Evolutionary conservation across 2,329 filamentous ascomycete genomes (phyloP).

Genomic region (Paraconiothyrium brasiliense): DNA sequence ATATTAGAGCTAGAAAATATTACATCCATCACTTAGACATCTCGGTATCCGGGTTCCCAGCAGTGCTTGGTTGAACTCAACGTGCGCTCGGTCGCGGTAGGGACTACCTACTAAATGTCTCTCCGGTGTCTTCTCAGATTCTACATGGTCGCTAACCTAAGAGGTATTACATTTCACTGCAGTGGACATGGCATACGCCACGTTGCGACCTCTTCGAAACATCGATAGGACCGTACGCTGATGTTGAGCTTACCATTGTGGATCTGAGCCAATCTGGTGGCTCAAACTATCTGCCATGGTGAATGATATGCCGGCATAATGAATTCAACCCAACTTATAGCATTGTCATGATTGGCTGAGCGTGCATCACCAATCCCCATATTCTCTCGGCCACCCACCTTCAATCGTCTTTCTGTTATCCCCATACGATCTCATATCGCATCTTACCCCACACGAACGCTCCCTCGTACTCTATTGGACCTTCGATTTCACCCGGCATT

Average conservation of each 20-base stretch:
- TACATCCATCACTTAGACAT: too few species aligned
- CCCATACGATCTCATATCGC: constrained; percentile 3
- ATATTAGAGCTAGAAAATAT: too few species aligned
- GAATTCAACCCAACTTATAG: constrained; percentile 4
- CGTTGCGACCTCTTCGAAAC: not conserved
- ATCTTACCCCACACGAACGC: not conserved
- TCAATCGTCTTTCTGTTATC: not conserved
- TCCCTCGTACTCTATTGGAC: not conserved
- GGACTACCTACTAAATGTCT: too few species aligned
- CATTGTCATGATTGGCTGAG: not conserved
- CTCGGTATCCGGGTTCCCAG: too few species aligned
- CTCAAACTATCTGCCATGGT: not conserved
- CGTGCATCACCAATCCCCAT: constrained; percentile 5
- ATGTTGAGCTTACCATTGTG: not conserved
- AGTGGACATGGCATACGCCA: not conserved
- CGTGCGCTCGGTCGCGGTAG: too few species aligned
- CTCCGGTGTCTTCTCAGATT: too few species aligned
- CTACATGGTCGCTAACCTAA: too few species aligned
- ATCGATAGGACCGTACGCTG: not conserved
- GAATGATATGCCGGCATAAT: constrained; percentile 5
- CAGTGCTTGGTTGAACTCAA: too few species aligned
- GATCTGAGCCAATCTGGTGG: not conserved
- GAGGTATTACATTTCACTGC: too few species aligned
- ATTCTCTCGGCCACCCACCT: not conserved
- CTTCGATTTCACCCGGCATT: not conserved